Base-by-base conservation (phyloP, 345 rosid species). In the Capsella bursapastoris region DNA sequence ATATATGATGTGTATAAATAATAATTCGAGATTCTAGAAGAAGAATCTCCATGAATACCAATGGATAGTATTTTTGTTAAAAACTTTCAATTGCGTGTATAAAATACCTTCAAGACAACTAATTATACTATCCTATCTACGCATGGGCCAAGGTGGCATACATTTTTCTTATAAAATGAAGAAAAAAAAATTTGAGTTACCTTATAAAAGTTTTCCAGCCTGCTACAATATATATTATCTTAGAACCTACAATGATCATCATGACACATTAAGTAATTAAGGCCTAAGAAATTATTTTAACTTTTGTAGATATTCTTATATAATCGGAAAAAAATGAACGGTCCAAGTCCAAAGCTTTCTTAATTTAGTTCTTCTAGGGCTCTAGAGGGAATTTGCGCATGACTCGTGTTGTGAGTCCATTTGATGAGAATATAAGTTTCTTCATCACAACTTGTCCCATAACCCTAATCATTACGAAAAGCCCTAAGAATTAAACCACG, bases 91-190 rank as follows among this genome's bases (percentile, higher is more conserved):
- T 47, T 70, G 53, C 57, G 47, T 70, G 66, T 71, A 43, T 43
- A 66, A 34, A 71, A 77, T 22, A 58, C 53, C 31, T 77, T 41
- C 44, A 43, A 77, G 72, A 71, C 81, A 71, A 22, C 80, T 71
- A 77, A 65, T 71, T 77, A 71, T 65, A 77, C 72, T 71, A 71
- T 64, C 81, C 84, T 71, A 68, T 50, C 50, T 84, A 86, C 86
- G 90, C 90, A 83, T 35, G 48, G 74, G 68, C 74, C 84, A 85
- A 65, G 79, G 82, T 82, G 88, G 86, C 91, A 82, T 74, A 77
- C 55, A 35, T 3, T 58, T 58, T 71, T 58, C 27, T 57, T 57
- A 50, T 48, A 40, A 58, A 49, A 16, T 40, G 2, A 22, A n/a
- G 2, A 22, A n/a, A 32, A 8, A 41, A 56, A 44, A 12, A 1